phyloP scores from a whole-genome alignment of 2,329 filamentous ascomycete genomes.

The Stachybotrys chlorohalonatus region DNA sequence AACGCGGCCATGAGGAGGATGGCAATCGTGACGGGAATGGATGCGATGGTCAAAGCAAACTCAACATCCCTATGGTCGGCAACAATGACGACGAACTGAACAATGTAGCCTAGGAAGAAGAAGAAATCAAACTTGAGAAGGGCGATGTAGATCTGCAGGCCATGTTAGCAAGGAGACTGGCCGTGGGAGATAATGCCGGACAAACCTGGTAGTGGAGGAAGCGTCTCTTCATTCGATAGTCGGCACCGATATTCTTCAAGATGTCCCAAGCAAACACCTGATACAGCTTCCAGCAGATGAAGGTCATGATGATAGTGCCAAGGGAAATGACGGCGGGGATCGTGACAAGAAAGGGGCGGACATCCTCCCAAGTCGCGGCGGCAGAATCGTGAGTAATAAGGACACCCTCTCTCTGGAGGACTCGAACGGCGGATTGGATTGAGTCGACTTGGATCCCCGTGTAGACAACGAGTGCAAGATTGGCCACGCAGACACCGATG shows the following conservation, averaged over 20 bases:
- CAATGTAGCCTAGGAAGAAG: constrained; percentile 98
- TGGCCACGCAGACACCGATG: constrained; percentile 89
- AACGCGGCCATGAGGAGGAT: constrained; percentile 79
- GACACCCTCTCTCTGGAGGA: constrained; percentile 35
- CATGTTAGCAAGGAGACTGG: constrained; percentile 7
- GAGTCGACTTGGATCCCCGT: constrained; percentile 89
- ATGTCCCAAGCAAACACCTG: constrained; percentile 99
- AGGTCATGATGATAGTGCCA: constrained; percentile 61
- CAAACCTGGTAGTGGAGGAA: constrained; percentile 92
- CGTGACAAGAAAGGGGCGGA: constrained; percentile 71
- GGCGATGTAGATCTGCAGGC: constrained; percentile 80
- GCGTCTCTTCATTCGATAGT: constrained; percentile 91
- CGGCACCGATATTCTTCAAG: constrained; percentile 96
- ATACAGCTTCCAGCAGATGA: constrained; percentile 89
- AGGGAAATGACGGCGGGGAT: constrained; percentile 78
- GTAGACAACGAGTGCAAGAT: constrained; percentile 85
- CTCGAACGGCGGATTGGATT: constrained; percentile 62
- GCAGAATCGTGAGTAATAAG: constrained; percentile 27
- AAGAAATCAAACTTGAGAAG: constrained; percentile 99
- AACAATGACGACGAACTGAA: constrained; percentile 94
- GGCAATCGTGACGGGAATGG: constrained; percentile 82
- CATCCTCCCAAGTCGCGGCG: constrained; percentile 54
- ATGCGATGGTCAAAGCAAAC: constrained; percentile 77
- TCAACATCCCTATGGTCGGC: constrained; percentile 60
- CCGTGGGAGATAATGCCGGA: not conserved